Base-by-base conservation (phyloP, 1,284 basidiomycete genomes). In the Tilletia walkeri region DNA sequence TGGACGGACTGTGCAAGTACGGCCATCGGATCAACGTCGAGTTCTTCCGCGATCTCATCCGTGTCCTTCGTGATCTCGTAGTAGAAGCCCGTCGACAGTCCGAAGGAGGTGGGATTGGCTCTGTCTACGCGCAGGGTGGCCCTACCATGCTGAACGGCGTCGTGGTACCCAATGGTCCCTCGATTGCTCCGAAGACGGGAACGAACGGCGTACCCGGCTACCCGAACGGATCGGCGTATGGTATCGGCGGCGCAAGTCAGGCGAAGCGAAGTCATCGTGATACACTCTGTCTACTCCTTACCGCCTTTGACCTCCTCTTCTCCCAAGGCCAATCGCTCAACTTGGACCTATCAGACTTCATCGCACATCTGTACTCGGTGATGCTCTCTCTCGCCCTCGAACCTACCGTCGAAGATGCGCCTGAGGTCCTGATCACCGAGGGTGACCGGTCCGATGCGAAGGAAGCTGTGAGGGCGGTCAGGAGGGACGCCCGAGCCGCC, bases 321-420 rank as follows among this genome's bases (percentile, higher is more conserved):
- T 96, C 95, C 12, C 96, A 99, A 89, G 95, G 94, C 89, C 95
- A 99, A 86, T 92, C 95, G 30, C 88, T 99, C 77, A 95, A 95
- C 80, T 92, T 99, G 80, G 96, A 99, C 86, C 87, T 99, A 66
- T 88, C 87, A 76, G 95, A 96, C 79, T 95, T 99, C 82, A 88
- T 94, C 80, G 88, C 89, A 69, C 88, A 88, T 54, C 86, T 94
- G 16, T 94, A 93, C 84, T 85, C 88, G 47, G 86, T 87, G 59
- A 80, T 88, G 10, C 82, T 86, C 7, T 86, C 86, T 0, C 82
- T 88, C 2, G 84, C 85, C 1, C 75, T 86, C 56, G 85, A 85
- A 72, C 85, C 86, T 0, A 84, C 84, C 9, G 82, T 88, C 68
- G 86, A 88, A 74, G 85, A 86, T 74, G 71, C 70, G 75, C 70